Conservation (phyloP, 1,139 yeast species). For the Lodderomyces margitis region DNA sequence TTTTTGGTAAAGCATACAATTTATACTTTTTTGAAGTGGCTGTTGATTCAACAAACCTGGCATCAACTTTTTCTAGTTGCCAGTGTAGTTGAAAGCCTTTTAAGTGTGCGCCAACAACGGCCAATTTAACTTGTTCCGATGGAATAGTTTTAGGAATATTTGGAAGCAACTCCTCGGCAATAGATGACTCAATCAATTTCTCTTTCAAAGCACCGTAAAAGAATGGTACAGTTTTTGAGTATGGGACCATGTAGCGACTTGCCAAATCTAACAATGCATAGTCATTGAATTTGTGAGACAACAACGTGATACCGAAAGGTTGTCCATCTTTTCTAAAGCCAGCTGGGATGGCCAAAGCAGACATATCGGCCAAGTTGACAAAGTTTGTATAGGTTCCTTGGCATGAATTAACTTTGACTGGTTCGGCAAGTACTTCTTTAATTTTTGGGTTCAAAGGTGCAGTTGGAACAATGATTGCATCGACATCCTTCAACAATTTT, state of each 20-base stretch:
- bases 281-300: slow-evolving; percentile 81
- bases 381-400: slow-evolving; percentile 98
- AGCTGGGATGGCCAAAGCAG: slow-evolving; percentile 88
- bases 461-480: slow-evolving; percentile 85
- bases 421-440: slow-evolving; percentile 68
- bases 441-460: slow-evolving; percentile 90
- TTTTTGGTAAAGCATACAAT: slow-evolving; percentile 78
- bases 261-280: slow-evolving; percentile 87
- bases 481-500: slow-evolving; percentile 55
- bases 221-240: slow-evolving; percentile 23
- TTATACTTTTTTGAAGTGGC: slow-evolving; percentile 71
- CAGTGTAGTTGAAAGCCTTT: slow-evolving; percentile 87
- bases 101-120: slow-evolving; percentile 96
- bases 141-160: slow-evolving; percentile 37
- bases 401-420: slow-evolving; percentile 75
- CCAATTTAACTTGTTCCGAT: slow-evolving; percentile 49
- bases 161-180: slow-evolving; percentile 32
- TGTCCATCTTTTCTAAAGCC: slow-evolving; percentile 83
- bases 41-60: slow-evolving; percentile 65
- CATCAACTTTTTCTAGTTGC: slow-evolving; percentile 87
- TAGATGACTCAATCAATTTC: slow-evolving; percentile 24
- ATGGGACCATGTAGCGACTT: slow-evolving; percentile 54
- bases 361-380: slow-evolving; percentile 89
- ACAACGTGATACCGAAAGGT: slow-evolving; percentile 86
- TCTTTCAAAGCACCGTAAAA: slow-evolving; percentile 43